phyloP scores from a whole-genome alignment of 768 basidiomycete species.

The Suillus spraguei region DNA sequence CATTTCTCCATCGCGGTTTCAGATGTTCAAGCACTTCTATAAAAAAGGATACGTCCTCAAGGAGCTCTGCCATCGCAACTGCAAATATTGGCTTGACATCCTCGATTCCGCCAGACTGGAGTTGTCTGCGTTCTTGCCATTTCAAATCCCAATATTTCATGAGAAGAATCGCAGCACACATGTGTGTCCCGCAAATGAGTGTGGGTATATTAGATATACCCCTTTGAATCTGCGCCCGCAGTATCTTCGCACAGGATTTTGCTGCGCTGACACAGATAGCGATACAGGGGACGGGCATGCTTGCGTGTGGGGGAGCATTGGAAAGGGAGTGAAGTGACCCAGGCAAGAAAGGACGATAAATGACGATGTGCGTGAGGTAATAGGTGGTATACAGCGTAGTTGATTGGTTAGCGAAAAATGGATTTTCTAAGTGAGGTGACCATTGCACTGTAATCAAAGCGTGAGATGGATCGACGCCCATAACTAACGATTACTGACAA shows the following conservation, averaged over 20 bases:
- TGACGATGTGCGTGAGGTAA: conserved; percentile 63
- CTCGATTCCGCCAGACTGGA: conserved; percentile 22
- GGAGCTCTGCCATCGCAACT: conserved; percentile 32
- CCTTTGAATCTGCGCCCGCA: conserved; percentile 50
- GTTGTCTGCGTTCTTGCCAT: conserved; percentile 42
- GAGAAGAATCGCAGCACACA: conserved; percentile 55
- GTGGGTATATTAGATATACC: conserved; percentile 47
- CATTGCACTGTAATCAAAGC: conserved; percentile 49
- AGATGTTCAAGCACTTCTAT: conserved; percentile 29
- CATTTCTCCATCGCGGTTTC: conserved; percentile 33
- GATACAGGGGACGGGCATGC: conserved; percentile 51
- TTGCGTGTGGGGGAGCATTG: conserved; percentile 27
- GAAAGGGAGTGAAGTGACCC: conserved; percentile 32
- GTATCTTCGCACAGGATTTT: conserved; percentile 58
- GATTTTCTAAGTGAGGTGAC: conserved; percentile 53
- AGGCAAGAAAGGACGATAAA: conserved; percentile 71
- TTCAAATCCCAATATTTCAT: conserved; percentile 62
- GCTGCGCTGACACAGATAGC: conserved; percentile 63
- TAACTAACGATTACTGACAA: conserved; percentile 40
- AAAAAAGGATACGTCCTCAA: conserved; percentile 32
- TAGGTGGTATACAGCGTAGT: conserved; percentile 60
- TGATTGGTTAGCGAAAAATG: conserved; percentile 55
- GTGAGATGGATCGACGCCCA: conserved; percentile 3
- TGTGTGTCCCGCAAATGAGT: conserved; percentile 48
- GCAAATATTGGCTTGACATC: conserved; percentile 34